Conservation (phyloP, 768 basidiomycete genomes). For the Lentinula sp. region DNA sequence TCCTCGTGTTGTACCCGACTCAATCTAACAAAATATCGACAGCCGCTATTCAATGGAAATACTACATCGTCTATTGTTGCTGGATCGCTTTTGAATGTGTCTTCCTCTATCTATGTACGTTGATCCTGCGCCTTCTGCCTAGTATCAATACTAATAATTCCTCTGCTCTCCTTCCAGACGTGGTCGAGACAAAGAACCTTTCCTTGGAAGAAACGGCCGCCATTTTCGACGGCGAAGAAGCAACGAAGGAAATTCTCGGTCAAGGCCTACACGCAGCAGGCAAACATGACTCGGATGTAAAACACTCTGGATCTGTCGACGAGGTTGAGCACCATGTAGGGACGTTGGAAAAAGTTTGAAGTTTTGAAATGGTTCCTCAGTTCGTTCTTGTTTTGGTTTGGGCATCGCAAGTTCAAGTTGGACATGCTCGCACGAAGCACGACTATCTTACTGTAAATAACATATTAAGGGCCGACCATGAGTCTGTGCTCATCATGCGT, state of each 20-base stretch:
- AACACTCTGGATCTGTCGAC: not conserved
- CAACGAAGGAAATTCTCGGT: slow-evolving; percentile 13
- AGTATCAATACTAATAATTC: not conserved
- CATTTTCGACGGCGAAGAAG: slow-evolving; percentile 69
- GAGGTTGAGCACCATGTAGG: not conserved
- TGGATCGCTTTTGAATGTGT: slow-evolving; percentile 64
- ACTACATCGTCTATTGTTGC: slow-evolving; percentile 71
- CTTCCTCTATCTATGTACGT: slow-evolving; percentile 56
- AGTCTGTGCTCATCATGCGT: not conserved
- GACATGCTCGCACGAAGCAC: not conserved
- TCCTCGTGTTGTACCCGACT: not conserved
- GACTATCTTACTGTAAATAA: not conserved
- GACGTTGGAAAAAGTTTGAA: slow-evolving; percentile 1
- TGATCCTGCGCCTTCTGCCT: not conserved
- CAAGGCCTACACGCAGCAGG: not conserved
- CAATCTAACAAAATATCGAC: slow-evolving; percentile 13
- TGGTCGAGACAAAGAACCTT: slow-evolving; percentile 67
- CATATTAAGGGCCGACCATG: not conserved
- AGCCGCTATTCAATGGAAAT: slow-evolving; percentile 57
- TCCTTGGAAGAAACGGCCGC: slow-evolving; percentile 80
- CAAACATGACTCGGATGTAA: not conserved
- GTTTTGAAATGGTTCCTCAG: no score
- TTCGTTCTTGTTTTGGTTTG: not conserved
- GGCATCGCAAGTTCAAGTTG: not conserved
- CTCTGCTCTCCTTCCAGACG: slow-evolving; percentile 19